phyloP scores from a whole-genome alignment of 257 asterid species.

The Solanum lignicaule region DNA sequence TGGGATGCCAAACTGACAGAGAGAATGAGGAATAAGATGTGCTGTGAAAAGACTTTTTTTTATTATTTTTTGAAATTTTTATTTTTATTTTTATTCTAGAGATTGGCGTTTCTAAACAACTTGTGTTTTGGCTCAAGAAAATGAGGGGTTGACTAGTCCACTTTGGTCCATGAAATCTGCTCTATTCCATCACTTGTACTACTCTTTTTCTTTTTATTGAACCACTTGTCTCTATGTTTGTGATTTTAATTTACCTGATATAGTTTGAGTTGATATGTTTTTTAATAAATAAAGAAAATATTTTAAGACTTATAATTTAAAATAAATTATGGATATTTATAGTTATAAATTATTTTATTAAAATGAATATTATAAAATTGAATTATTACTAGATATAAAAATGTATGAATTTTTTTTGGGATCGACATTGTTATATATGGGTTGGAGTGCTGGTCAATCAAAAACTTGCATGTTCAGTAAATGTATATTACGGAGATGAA shows the following conservation, averaged over 20 bases:
- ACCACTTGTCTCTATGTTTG: neutral
- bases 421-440: neutral
- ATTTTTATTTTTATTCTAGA: neutral
- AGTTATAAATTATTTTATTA: too few relatives aligned
- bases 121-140: neutral
- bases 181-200: neutral
- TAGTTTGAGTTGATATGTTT: too few relatives aligned
- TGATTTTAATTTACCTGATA: too few relatives aligned
- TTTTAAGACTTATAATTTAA: too few relatives aligned
- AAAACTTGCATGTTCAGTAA: neutral
- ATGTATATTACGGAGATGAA: too few relatives aligned
- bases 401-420: too few relatives aligned
- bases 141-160: neutral
- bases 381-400: too few relatives aligned
- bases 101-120: neutral
- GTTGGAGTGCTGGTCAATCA: neutral
- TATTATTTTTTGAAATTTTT: neutral
- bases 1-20: constrained; percentile 12
- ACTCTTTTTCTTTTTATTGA: neutral
- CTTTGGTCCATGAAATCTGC: neutral
- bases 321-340: too few relatives aligned
- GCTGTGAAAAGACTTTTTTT: neutral
- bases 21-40: neutral
- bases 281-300: too few relatives aligned
- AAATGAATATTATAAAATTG: too few relatives aligned